Evolutionary conservation across 1,284 basidiomycete genomes (phyloP).

Genomic region (Microbotryum violaceum): DNA sequence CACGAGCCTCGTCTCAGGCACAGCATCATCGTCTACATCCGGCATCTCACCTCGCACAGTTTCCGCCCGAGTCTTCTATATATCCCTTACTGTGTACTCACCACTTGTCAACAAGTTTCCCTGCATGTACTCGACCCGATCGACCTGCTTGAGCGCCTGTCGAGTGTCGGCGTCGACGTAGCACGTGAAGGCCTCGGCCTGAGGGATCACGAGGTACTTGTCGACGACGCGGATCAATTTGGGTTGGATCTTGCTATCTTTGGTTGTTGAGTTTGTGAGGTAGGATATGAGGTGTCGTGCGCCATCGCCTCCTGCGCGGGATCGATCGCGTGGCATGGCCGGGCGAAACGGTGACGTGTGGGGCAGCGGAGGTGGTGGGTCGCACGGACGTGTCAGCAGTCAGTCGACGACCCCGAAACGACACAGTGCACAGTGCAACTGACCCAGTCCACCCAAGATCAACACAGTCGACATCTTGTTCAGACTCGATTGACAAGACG

Average conservation of each 20-base stretch:
- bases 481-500: background rate
- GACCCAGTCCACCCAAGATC: conserved; percentile 23
- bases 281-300: conserved; percentile 22
- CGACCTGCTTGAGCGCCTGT: conserved; percentile 4
- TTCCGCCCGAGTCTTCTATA: too few species aligned
- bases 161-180: conserved; percentile 11
- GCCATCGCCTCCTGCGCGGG: conserved; percentile 9
- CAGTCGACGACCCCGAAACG: too few species aligned
- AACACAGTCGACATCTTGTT: conserved; percentile 9
- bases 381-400: too few species aligned
- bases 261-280: conserved; percentile 5
- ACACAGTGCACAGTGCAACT: background rate
- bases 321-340: background rate
- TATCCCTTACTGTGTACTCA: background rate
- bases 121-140: conserved; percentile 18
- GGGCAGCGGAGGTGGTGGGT: too few species aligned
- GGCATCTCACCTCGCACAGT: too few species aligned
- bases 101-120: conserved; percentile 18
- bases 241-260: background rate
- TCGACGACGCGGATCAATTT: conserved; percentile 24
- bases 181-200: conserved; percentile 7
- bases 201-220: conserved; percentile 17
- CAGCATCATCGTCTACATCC: too few species aligned
- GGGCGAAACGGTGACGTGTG: too few species aligned
- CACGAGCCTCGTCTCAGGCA: too few species aligned